Conservation (phyloP, 805 yeast genomes). For the Lipomyces spencermartinsiae region DNA sequence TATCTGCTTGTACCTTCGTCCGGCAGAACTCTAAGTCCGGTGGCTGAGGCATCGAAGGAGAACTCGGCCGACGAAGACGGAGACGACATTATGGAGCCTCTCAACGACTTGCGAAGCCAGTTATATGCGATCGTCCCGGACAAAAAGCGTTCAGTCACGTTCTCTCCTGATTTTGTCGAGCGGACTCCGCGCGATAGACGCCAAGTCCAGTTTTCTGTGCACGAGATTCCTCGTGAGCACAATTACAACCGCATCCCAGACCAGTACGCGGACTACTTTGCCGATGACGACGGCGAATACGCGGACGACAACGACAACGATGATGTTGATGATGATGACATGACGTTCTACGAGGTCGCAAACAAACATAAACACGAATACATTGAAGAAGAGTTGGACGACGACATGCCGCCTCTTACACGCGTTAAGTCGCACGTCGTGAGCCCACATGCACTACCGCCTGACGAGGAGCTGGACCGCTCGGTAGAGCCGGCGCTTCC, state of each 20-base stretch:
- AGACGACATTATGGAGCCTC: slow-evolving; percentile 17
- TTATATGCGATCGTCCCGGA: background rate
- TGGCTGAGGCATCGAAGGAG: slow-evolving; percentile 41
- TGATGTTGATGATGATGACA: slow-evolving; percentile 10
- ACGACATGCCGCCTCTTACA: slow-evolving; percentile 17
- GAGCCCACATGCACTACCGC: slow-evolving; percentile 9
- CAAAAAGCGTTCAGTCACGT: background rate
- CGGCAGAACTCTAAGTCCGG: slow-evolving; percentile 45
- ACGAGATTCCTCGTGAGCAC: slow-evolving; percentile 4
- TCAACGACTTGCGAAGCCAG: slow-evolving; percentile 16
- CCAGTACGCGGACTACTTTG: background rate
- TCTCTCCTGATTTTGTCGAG: background rate
- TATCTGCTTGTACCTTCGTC: slow-evolving; percentile 37
- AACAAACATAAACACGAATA: slow-evolving; percentile 16
- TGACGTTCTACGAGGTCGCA: slow-evolving; percentile 16
- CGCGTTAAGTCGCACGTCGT: slow-evolving; percentile 24
- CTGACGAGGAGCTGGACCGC: background rate
- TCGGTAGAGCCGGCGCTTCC: slow-evolving; percentile 19
- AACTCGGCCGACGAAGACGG: slow-evolving; percentile 40
- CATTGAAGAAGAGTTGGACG: slow-evolving; percentile 10
- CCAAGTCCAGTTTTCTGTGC: background rate
- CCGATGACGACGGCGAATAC: slow-evolving; percentile 3
- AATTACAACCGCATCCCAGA: background rate
- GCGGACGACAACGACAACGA: slow-evolving; percentile 15
- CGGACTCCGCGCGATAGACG: slow-evolving; percentile 5